phyloP scores from a whole-genome alignment of 2,329 filamentous ascomycete genomes.

The Delphinella strobiligena region DNA sequence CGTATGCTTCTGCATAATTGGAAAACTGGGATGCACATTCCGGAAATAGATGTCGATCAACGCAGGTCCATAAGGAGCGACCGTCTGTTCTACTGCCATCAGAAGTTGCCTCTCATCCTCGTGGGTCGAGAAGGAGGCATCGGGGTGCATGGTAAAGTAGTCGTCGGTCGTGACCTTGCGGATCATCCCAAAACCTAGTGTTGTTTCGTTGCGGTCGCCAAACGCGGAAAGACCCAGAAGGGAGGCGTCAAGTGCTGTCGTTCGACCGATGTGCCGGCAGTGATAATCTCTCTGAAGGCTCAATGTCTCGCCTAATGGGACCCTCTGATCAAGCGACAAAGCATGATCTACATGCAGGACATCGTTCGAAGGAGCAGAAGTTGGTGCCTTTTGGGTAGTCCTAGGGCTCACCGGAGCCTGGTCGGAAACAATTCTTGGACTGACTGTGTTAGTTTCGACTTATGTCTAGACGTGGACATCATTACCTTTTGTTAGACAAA shows the following conservation, averaged over 20 bases:
- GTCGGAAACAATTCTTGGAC: slow-evolving; percentile 8
- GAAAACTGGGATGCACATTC: slow-evolving; percentile 68
- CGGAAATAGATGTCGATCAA: slow-evolving; percentile 74
- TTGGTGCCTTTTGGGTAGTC: background rate
- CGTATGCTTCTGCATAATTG: slow-evolving; percentile 69
- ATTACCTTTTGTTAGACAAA: slow-evolving; percentile 13
- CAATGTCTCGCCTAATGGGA: slow-evolving; percentile 35
- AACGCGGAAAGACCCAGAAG: slow-evolving; percentile 71
- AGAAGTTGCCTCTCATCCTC: slow-evolving; percentile 57
- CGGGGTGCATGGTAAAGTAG: slow-evolving; percentile 70
- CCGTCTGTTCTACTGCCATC: slow-evolving; percentile 62
- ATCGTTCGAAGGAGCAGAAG: background rate
- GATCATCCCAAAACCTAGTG: slow-evolving; percentile 50
- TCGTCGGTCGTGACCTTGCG: slow-evolving; percentile 66
- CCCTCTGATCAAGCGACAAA: background rate
- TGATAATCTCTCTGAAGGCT: slow-evolving; percentile 68
- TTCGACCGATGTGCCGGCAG: slow-evolving; percentile 73
- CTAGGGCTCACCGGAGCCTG: background rate
- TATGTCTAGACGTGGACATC: slow-evolving; percentile 6
- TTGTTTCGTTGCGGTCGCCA: slow-evolving; percentile 69
- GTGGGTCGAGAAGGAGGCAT: slow-evolving; percentile 58
- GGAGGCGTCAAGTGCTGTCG: slow-evolving; percentile 73
- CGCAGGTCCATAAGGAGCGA: slow-evolving; percentile 63
- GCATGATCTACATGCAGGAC: background rate
- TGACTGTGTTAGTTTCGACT: slow-evolving; percentile 2